These are phyloP conservation scores for Chaetomium sp. DNA, from an alignment of 2,329 filamentous ascomycete species.

Conservation along the genomic window DNA sequence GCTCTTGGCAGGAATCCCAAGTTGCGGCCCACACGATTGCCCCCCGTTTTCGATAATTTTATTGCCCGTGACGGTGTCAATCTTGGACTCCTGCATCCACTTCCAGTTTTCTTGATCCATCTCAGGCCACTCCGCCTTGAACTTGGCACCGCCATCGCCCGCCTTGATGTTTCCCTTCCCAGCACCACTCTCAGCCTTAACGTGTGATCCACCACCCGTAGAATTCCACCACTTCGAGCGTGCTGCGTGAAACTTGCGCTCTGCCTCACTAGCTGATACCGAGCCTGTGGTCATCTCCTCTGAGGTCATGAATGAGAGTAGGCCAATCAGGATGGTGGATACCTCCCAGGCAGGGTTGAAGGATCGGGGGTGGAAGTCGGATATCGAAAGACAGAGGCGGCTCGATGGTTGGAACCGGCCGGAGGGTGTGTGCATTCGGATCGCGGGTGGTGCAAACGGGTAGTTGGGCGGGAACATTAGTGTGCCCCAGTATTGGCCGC, in stretches of 20 bases:
- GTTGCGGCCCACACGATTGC: slow-evolving; percentile 41
- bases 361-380: slow-evolving; percentile 93
- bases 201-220: slow-evolving; percentile 75
- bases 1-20: slow-evolving; percentile 57
- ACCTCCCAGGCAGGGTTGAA: slow-evolving; percentile 99
- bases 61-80: slow-evolving; percentile 71
- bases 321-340: slow-evolving; percentile 87
- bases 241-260: slow-evolving; percentile 70
- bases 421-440: slow-evolving; percentile 97
- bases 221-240: slow-evolving; percentile 94
- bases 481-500: slow-evolving; percentile 97
- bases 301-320: slow-evolving; percentile 95
- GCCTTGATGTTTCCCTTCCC: slow-evolving; percentile 77
- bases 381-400: slow-evolving; percentile 89
- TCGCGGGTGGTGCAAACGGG: slow-evolving; percentile 92
- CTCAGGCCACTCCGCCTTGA: slow-evolving; percentile 83
- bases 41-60: slow-evolving; percentile 39
- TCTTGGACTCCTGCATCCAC: slow-evolving; percentile 79
- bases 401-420: slow-evolving; percentile 92
- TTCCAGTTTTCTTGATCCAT: slow-evolving; percentile 82
- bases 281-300: slow-evolving; percentile 98
- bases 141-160: slow-evolving; percentile 88
- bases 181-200: slow-evolving; percentile 43
- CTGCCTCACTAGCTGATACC: slow-evolving; percentile 66
- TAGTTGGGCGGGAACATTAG: slow-evolving; percentile 94